Conservation (phyloP, 257 asterid species). For the Solanum pennellii region DNA sequence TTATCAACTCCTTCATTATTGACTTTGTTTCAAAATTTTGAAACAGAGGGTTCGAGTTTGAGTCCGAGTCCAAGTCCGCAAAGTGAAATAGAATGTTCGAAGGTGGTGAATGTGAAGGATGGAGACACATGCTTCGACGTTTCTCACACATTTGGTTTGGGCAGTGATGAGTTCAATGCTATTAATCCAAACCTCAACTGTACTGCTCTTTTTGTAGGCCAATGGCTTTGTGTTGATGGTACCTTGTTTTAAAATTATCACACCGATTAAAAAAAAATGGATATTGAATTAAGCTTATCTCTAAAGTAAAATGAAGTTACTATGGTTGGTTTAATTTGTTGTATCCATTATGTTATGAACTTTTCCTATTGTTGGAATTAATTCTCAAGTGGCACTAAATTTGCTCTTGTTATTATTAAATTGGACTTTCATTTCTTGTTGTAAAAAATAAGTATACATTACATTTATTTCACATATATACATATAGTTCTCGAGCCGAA, state of each 20-base stretch:
- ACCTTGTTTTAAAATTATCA: background rate
- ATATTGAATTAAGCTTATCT: background rate
- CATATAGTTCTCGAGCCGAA: background rate
- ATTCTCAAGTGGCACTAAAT: background rate
- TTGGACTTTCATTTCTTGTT: background rate
- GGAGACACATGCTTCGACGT: conserved; percentile 37
- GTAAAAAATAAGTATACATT: too few species aligned
- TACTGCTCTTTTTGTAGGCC: conserved; percentile 39
- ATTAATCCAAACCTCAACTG: conserved; percentile 50
- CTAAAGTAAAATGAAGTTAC: background rate
- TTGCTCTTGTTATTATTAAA: background rate
- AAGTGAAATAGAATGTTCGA: background rate
- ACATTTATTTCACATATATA: background rate
- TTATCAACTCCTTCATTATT: background rate
- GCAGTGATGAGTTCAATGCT: conserved; percentile 2
- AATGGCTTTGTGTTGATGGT: conserved; percentile 47
- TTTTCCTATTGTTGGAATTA: background rate
- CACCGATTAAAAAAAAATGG: background rate
- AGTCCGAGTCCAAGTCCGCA: background rate
- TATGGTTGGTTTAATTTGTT: background rate
- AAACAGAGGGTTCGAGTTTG: background rate
- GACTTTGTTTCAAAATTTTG: background rate
- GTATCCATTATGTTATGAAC: too few species aligned
- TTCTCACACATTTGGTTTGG: conserved; percentile 4
- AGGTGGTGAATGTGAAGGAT: conserved; percentile 24